These are phyloP conservation scores for Cubamyces sp. DNA, from an alignment of 768 basidiomycete genomes.

Conservation along the genomic window DNA sequence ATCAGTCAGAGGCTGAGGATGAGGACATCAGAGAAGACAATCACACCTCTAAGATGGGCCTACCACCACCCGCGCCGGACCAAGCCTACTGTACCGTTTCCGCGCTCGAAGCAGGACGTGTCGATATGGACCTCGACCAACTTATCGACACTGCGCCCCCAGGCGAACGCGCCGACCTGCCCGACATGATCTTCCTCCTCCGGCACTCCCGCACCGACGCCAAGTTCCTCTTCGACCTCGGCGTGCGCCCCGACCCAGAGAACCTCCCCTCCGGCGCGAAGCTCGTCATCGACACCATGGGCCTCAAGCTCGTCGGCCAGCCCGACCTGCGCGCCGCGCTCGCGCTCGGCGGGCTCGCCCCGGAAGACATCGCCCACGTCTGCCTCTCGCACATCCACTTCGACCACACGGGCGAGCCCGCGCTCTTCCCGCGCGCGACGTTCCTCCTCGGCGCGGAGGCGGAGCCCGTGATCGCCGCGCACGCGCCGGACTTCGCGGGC, in stretches of 20 bases:
- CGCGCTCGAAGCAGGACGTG: conserved; percentile 54
- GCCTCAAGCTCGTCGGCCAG: conserved; percentile 15
- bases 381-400: conserved; percentile 58
- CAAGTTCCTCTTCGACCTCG: conserved; percentile 56
- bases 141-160: conserved; percentile 39
- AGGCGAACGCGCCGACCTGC: conserved; percentile 37
- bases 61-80: conserved; percentile 45
- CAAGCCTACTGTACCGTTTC: conserved; percentile 61
- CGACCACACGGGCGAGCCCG: conserved; percentile 54
- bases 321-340: conserved; percentile 50
- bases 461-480: conserved; percentile 39
- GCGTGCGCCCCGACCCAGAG: conserved; percentile 47
- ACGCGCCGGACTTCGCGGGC: conserved; percentile 30
- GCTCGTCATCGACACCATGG: conserved; percentile 26
- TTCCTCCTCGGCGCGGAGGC: conserved; percentile 53
- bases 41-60: conserved; percentile 17
- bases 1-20: too few species aligned
- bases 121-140: conserved; percentile 43
- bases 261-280: conserved; percentile 45
- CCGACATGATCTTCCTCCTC: conserved; percentile 57
- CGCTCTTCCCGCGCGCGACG: conserved; percentile 48
- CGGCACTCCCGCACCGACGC: conserved; percentile 44
- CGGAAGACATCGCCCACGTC: conserved; percentile 48
- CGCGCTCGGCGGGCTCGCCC: conserved; percentile 49
- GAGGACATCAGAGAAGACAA: too few species aligned